Percentiles rank a stretch among this genome's conserved stretches.
Conservation (phyloP, 352 stramenopile species). For the Globisporangium paddicum region DNA sequence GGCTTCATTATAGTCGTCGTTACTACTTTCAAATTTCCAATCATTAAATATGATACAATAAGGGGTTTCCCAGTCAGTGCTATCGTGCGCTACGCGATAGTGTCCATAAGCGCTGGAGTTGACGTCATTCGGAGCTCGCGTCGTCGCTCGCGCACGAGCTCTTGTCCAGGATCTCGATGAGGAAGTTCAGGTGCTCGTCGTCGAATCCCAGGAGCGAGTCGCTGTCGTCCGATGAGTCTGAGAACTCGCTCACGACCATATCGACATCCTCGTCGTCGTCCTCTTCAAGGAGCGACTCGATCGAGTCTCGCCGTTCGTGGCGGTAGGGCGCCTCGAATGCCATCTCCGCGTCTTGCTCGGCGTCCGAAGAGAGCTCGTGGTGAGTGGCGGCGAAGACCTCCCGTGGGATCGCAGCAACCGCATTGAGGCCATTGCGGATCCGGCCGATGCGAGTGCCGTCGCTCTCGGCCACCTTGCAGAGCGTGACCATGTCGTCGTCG, state of each 20-base stretch:
- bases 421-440: constrained; percentile 14
- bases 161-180: constrained; percentile 13
- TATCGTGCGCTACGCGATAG: constrained; percentile 1
- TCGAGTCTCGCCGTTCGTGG: constrained; percentile 7
- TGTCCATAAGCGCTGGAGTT: background rate
- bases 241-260: constrained; percentile 4
- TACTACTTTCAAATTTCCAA: background rate
- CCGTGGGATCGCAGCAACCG: constrained; percentile 7
- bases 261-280: constrained; percentile 3
- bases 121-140: constrained; percentile 6
- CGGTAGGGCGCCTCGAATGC: constrained; percentile 6
- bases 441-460: constrained; percentile 11
- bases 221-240: constrained; percentile 15
- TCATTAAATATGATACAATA: constrained; percentile 2
- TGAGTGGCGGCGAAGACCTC: constrained; percentile 5
- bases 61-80: background rate
- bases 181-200: constrained; percentile 8
- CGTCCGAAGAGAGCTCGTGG: background rate
- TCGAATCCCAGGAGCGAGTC: constrained; percentile 13
- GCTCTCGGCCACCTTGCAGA: constrained; percentile 11
- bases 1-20: background rate
- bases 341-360: background rate
- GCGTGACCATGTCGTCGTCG: constrained; percentile 29
- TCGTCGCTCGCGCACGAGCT: constrained; percentile 5
- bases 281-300: constrained; percentile 15